These are phyloP conservation scores for Bacterosira constricta DNA, from an alignment of 108 stramenopile genomes.

Conservation along the genomic window DNA sequence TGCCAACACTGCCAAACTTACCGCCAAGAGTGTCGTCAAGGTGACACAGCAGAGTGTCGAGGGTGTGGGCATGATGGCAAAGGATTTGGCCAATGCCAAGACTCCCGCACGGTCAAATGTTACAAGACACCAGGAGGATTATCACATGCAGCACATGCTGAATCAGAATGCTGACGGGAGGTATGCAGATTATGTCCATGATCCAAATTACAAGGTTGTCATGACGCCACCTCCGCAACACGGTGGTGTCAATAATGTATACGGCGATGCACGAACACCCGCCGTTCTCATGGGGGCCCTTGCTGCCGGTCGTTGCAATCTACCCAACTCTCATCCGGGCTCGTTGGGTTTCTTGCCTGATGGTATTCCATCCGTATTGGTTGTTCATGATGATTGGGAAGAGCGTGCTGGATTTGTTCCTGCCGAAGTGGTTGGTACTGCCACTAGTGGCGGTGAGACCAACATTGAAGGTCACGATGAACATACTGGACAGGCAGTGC, in stretches of 20 bases:
- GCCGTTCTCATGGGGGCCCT: conserved; percentile 24
- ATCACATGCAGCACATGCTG: background rate
- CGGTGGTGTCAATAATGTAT: background rate
- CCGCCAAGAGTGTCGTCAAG: conserved; percentile 6
- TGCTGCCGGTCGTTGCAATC: conserved; percentile 16
- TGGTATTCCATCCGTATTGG: conserved; percentile 31
- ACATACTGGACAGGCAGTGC: background rate
- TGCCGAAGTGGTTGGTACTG: background rate
- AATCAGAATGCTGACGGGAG: background rate
- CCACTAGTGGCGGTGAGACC: background rate
- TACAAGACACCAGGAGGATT: too few relatives aligned
- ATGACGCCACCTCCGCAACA: conserved; percentile 1
- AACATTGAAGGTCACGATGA: background rate
- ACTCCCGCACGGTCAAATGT: conserved; percentile 20
- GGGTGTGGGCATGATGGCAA: background rate
- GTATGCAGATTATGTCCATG: conserved; percentile 40
- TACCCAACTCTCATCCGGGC: background rate
- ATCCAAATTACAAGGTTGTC: conserved; percentile 27
- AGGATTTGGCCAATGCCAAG: conserved; percentile 9
- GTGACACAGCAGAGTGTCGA: conserved; percentile 4
- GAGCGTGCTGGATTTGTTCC: conserved; percentile 35
- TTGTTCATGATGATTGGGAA: conserved; percentile 41
- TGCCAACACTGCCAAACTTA: background rate
- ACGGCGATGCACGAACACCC: conserved; percentile 17
- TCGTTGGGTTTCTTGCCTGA: conserved; percentile 5